Evolutionary conservation across 345 rosid species (phyloP).

Genomic region (Viola odorata): DNA sequence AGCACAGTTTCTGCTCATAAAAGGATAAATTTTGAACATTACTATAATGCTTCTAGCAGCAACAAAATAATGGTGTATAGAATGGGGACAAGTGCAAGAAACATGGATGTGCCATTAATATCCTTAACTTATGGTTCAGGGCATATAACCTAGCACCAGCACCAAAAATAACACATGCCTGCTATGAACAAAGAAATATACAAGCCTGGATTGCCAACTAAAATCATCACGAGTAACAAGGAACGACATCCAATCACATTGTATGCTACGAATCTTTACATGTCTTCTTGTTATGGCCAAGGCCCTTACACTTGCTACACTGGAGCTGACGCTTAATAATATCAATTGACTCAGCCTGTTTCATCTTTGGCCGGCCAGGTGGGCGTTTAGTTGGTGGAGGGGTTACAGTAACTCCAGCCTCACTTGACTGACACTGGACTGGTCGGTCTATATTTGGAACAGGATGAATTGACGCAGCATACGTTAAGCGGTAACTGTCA

Average conservation of each 20-base stretch:
- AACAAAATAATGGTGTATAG: no score
- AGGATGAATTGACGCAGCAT: conserved; percentile 43
- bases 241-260: conserved; percentile 14
- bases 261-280: conserved; percentile 52
- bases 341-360: conserved; percentile 56
- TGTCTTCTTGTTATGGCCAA: conserved; percentile 92
- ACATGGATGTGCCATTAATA: no score
- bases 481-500: conserved; percentile 15
- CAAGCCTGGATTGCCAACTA: conserved; percentile 7
- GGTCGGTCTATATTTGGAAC: conserved; percentile 70
- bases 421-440: conserved; percentile 33
- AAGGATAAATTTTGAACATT: no score
- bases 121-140: no score
- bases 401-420: conserved; percentile 45
- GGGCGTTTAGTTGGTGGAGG: conserved; percentile 88
- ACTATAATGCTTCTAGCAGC: no score
- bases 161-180: no score
- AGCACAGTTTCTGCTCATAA: no score
- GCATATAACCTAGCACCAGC: no score
- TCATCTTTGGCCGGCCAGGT: conserved; percentile 76
- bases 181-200: conserved; percentile 1
- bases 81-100: no score
- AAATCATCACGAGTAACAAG: conserved; percentile 4
- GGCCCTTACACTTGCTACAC: conserved; percentile 96
- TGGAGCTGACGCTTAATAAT: conserved; percentile 78